These are phyloP conservation scores for Fonsecaea nubica DNA, from an alignment of 2,329 filamentous ascomycete species.

Conservation along the genomic window DNA sequence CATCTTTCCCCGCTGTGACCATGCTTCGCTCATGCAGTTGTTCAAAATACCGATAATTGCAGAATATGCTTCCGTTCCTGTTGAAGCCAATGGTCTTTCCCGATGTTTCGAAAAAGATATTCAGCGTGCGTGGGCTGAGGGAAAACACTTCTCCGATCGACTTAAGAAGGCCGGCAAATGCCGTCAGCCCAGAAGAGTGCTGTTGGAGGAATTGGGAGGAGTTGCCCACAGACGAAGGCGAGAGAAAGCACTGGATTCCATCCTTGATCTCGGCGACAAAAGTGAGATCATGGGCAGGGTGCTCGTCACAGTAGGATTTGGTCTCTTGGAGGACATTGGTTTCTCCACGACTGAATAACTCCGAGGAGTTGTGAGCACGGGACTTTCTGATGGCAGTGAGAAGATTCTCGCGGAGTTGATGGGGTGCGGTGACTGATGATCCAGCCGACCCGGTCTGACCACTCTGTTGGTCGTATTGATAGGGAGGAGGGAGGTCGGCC, in stretches of 20 bases:
- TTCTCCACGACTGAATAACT: conserved; percentile 74
- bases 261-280: conserved; percentile 73
- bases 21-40: conserved; percentile 72
- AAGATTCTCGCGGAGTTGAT: conserved; percentile 59
- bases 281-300: conserved; percentile 73
- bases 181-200: conserved; percentile 68
- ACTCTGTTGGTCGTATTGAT: conserved; percentile 45
- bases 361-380: conserved; percentile 74
- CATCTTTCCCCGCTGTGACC: conserved; percentile 49
- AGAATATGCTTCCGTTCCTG: conserved; percentile 83
- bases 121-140: conserved; percentile 71
- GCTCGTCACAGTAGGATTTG: conserved; percentile 83
- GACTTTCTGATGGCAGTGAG: conserved; percentile 79
- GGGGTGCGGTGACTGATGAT: conserved; percentile 47
- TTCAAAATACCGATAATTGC: conserved; percentile 86
- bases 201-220: conserved; percentile 63
- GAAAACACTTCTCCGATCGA: conserved; percentile 76
- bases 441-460: conserved; percentile 36
- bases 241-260: conserved; percentile 76
- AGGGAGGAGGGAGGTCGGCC: conserved; percentile 49
- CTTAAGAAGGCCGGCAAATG: conserved; percentile 72
- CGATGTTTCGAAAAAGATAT: conserved; percentile 83
- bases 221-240: conserved; percentile 57
- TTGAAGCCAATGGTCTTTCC: conserved; percentile 94
- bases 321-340: conserved; percentile 80